Conservation (phyloP, 148 eudicot species). For the Talinum fruticosum region DNA sequence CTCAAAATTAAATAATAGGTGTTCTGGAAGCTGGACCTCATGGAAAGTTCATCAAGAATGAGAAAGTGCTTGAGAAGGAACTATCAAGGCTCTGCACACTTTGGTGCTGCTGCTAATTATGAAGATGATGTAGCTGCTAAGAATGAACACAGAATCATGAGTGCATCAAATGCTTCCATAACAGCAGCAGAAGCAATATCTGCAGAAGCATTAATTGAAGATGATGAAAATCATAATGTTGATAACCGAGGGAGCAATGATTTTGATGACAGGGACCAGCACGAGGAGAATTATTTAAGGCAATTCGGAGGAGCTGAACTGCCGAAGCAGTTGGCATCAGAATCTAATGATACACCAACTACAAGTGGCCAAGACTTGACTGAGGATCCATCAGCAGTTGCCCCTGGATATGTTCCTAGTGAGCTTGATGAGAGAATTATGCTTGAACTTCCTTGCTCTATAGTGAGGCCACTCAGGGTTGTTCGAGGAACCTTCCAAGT, state of each 20-base stretch:
- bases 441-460: constrained; percentile 88
- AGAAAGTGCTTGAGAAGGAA: constrained; percentile 66
- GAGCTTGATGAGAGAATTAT: constrained; percentile 88
- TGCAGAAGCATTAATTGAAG: constrained; percentile 61
- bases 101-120: constrained; percentile 50
- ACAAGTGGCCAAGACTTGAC: constrained; percentile 47
- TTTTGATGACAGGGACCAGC: constrained; percentile 43
- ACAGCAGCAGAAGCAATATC: constrained; percentile 82
- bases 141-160: constrained; percentile 36
- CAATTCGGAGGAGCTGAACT: constrained; percentile 48
- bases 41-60: constrained; percentile 89
- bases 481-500: constrained; percentile 90
- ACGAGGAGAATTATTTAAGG: constrained; percentile 45
- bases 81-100: constrained; percentile 63
- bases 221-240: constrained; percentile 54
- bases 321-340: constrained; percentile 39
- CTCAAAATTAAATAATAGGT: constrained; percentile 34
- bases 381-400: constrained; percentile 54
- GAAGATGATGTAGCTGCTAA: constrained; percentile 13
- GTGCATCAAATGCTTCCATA: constrained; percentile 67
- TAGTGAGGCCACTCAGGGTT: constrained; percentile 85
- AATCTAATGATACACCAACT: constrained; percentile 42
- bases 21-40: constrained; percentile 75
- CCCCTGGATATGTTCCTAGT: constrained; percentile 90
- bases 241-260: constrained; percentile 38